Conservation (phyloP, 2,329 filamentous ascomycete genomes). For the Nigrospora sphaerica region DNA sequence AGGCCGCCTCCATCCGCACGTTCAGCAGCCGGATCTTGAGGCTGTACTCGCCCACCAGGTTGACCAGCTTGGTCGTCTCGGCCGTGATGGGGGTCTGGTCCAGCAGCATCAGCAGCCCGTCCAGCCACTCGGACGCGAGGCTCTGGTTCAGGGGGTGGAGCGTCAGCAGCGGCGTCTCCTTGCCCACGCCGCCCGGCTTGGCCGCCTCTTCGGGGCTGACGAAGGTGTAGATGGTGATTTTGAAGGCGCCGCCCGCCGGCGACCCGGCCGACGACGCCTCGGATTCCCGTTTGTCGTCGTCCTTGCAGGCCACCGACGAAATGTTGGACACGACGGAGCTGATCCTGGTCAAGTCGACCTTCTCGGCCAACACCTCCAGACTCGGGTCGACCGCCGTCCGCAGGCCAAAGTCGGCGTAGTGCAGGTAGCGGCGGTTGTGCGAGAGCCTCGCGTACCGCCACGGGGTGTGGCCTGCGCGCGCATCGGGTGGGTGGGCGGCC, state of each 20-base stretch:
- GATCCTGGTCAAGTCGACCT: constrained; percentile 79
- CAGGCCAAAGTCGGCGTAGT: constrained; percentile 77
- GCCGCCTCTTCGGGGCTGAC: constrained; percentile 31
- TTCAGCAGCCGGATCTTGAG: constrained; percentile 90
- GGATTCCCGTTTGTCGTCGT: constrained; percentile 34
- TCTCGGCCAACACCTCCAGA: constrained; percentile 68
- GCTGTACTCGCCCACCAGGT: constrained; percentile 81
- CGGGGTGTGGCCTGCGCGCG: constrained; percentile 40
- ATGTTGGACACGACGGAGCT: constrained; percentile 94
- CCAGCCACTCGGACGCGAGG: constrained; percentile 91
- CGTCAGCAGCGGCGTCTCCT: constrained; percentile 73
- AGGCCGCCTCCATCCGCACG: constrained; percentile 72
- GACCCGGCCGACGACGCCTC: constrained; percentile 34
- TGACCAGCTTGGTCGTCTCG: constrained; percentile 85
- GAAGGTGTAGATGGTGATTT: constrained; percentile 86
- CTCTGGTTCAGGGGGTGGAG: constrained; percentile 75
- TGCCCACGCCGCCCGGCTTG: constrained; percentile 27
- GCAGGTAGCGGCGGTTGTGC: constrained; percentile 82
- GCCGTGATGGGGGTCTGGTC: constrained; percentile 96
- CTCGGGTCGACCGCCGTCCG: constrained; percentile 59
- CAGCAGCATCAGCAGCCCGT: constrained; percentile 88
- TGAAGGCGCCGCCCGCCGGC: constrained; percentile 47
- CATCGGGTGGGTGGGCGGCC: constrained; percentile 27
- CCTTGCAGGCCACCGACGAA: constrained; percentile 45
- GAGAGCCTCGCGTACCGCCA: constrained; percentile 87